Evolutionary conservation across 257 asterid species (phyloP), one percentile per base, ranked within the genome.

Genomic region (Solanum dulcamara): DNA sequence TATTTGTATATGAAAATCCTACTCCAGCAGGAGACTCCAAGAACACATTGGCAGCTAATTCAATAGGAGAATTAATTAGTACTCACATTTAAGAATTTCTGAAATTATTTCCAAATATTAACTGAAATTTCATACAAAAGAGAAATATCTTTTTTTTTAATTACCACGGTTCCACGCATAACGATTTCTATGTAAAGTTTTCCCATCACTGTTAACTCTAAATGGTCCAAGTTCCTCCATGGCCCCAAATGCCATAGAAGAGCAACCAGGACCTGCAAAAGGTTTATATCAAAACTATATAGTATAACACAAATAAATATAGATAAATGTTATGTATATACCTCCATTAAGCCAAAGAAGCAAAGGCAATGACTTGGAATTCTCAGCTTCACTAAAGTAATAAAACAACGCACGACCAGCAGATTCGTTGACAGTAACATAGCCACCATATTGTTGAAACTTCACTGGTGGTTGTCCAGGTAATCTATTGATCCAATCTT

Each of bases 291-390:
- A 70, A 70, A 37, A 70, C 18, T 10, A 68, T 4, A 70, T 20
- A 18, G 50, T 35, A 70, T 18, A n/a, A 70, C 46, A 13, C 30
- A 53, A 8, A 18, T 55, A 20, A 30, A 28, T 14, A 64, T 4
- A 11, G 32, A 84, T 0, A 44, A 42, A 74, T n/a, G 12, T 6
- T 42, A 7, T 42, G 7, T 3, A 14, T 42, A 75, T 88, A 91
- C 96, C 93, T 88, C 94, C 94, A 81, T 89, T 92, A 55, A 93
- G 85, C 96, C 96, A 93, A 57, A 91, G 84, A 81, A 90, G 87
- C 51, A 92, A 86, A 35, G 94, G 93, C 28, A 87, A 87, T 70
- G 84, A 37, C 35, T 88, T 51, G 1, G 93, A 79, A 66, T 91
- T 85, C 3, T 85, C 44, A 1, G 91, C 89, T 89, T 92, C 93